A percentile compares a stretch with the other conserved stretches of the same genome.
Evolutionary conservation across 2,329 filamentous ascomycete genomes (phyloP).

Genomic region (Alternaria gansuensis): DNA sequence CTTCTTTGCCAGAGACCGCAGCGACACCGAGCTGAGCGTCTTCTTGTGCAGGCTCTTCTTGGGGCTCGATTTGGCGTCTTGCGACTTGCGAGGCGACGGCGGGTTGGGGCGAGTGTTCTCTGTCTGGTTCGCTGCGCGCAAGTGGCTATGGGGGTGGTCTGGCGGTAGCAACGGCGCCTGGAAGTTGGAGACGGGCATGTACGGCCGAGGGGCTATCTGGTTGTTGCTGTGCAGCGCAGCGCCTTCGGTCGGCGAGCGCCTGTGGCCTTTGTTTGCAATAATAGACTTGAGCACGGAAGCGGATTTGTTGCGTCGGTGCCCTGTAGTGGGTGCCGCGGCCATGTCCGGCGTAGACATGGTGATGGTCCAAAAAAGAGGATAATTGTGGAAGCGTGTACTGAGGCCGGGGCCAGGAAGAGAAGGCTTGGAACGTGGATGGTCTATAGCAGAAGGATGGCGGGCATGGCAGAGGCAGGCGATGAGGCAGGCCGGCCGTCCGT

Average conservation of each 20-base stretch:
- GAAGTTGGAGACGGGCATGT: conserved; percentile 38
- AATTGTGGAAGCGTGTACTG: conserved; percentile 13
- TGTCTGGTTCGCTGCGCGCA: conserved; percentile 39
- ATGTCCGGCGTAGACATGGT: conserved; percentile 37
- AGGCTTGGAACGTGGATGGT: conserved; percentile 29
- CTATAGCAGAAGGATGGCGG: conserved; percentile 36
- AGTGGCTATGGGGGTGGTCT: conserved; percentile 58
- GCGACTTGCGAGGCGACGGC: conserved; percentile 50
- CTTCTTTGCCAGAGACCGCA: conserved; percentile 62
- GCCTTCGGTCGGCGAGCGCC: conserved; percentile 57
- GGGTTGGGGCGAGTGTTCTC: conserved; percentile 52
- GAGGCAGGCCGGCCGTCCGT: conserved; percentile 21
- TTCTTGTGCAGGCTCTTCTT: conserved; percentile 60
- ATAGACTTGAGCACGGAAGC: conserved; percentile 61
- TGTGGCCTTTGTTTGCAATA: conserved; percentile 58
- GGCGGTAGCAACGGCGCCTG: conserved; percentile 59
- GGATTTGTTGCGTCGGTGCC: conserved; percentile 54
- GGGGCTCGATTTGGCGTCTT: conserved; percentile 50
- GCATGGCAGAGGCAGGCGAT: conserved; percentile 34
- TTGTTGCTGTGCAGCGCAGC: conserved; percentile 38
- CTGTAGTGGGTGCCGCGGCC: conserved; percentile 33
- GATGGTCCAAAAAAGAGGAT: conserved; percentile 19
- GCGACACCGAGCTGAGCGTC: conserved; percentile 63
- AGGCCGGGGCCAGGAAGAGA: conserved; percentile 24
- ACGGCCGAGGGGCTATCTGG: conserved; percentile 32